Evolutionary conservation across 495 filamentous ascomycete species (phyloP).

Genomic region (Tuber aestivum): DNA sequence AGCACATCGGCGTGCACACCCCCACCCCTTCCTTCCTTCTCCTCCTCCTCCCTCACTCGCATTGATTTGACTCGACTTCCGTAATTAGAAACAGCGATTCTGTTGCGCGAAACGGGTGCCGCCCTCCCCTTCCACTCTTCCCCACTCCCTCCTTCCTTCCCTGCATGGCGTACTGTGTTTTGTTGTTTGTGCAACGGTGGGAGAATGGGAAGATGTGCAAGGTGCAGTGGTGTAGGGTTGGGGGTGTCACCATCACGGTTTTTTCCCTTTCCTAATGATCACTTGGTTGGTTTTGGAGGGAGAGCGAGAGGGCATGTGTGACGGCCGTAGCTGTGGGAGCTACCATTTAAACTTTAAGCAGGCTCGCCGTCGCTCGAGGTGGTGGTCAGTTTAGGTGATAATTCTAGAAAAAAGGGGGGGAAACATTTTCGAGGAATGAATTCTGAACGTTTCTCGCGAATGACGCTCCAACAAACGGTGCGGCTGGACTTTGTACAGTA

Average conservation of each 20-base stretch:
- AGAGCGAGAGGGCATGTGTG: background rate
- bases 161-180: background rate
- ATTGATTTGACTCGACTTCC: background rate
- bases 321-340: background rate
- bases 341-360: background rate
- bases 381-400: background rate
- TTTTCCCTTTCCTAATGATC: background rate
- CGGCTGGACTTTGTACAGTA: background rate
- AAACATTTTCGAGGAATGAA: background rate
- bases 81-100: conserved; percentile 5
- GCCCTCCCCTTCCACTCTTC: background rate
- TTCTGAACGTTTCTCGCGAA: background rate
- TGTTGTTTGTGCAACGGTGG: background rate
- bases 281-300: background rate
- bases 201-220: background rate
- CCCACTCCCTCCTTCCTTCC: background rate
- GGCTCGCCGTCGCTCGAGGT: background rate
- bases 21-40: too few relatives aligned
- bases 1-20: background rate
- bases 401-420: background rate
- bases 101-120: conserved; percentile 1
- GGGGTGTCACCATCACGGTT: background rate
- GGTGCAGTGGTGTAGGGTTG: background rate
- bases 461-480: background rate
- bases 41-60: background rate